Conservation (phyloP, 2,329 filamentous ascomycete species). For the Cytospora piceae region DNA sequence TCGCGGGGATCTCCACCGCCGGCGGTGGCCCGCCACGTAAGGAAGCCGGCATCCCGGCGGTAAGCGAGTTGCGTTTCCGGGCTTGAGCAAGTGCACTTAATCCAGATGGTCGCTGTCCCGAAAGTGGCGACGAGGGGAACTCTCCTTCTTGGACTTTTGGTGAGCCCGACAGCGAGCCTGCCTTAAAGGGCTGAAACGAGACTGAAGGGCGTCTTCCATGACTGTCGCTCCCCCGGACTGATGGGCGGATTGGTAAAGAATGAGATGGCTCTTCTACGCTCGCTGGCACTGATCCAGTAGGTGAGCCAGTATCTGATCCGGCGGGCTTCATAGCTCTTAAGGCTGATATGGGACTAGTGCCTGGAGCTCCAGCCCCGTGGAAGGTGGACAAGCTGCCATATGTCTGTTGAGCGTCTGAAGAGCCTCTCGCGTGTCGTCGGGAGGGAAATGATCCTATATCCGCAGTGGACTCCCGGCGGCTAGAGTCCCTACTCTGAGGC, state of each 20-base stretch:
- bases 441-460: slow-evolving; percentile 79
- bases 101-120: slow-evolving; percentile 52
- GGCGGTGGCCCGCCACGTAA: slow-evolving; percentile 67
- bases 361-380: slow-evolving; percentile 75
- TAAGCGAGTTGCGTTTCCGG: slow-evolving; percentile 73
- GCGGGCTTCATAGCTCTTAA: slow-evolving; percentile 69
- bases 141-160: slow-evolving; percentile 61
- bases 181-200: slow-evolving; percentile 95
- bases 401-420: slow-evolving; percentile 71
- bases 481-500: slow-evolving; percentile 53
- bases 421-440: slow-evolving; percentile 51
- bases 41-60: slow-evolving; percentile 75
- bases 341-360: slow-evolving; percentile 84
- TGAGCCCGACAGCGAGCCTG: slow-evolving; percentile 89
- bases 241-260: slow-evolving; percentile 53
- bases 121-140: slow-evolving; percentile 59
- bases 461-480: slow-evolving; percentile 42
- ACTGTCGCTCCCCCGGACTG: slow-evolving; percentile 51
- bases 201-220: slow-evolving; percentile 75
- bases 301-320: slow-evolving; percentile 66
- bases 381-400: slow-evolving; percentile 92
- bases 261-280: slow-evolving; percentile 53
- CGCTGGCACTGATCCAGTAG: slow-evolving; percentile 54
- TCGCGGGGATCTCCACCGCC: slow-evolving; percentile 67
- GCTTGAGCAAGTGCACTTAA: slow-evolving; percentile 58